Evolutionary conservation across 2,329 filamentous ascomycete species (phyloP), one percentile per base, ranked within the genome.

Genomic region (Apiospora kogelbergensis): DNA sequence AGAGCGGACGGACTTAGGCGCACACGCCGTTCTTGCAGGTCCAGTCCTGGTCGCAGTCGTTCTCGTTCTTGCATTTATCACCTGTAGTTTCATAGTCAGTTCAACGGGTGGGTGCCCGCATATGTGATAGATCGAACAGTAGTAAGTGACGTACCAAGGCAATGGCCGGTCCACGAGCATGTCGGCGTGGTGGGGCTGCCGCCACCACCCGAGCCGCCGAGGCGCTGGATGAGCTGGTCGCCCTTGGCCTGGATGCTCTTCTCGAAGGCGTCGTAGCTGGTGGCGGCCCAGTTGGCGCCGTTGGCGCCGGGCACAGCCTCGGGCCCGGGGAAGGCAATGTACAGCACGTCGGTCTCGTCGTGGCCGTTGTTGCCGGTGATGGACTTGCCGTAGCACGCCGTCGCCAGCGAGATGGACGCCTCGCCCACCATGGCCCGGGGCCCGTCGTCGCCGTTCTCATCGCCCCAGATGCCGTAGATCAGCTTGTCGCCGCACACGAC

Each of bases 391-490:
- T 84, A 90, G 75, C 88, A 90, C 24, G 84, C 80, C 41, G 86
- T 85, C 2, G 86, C 88, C 9, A 90, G 80, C 1, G 86, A 84
- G 71, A 90, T 84, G 33, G 86, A 85, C 0, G 86, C 83, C 72
- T 90, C 88, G 45, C 88, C 88, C 0, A 87, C 83, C 71, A 86
- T 78, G 30, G 85, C 79, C 66, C 81, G 74, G 7, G 75, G 69
- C 2, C 83, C 82, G 65, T 85, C 83, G 64, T 83, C 85, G 57
- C 87, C 88, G 70, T 90, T 90, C 42, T 84, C 85, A 71, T 90
- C 88, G 24, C 87, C 88, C 88, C 87, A 90, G 65, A 90, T 78
- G 13, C 86, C 88, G 73, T 90, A 90, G 71, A 84, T 81, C 72
- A 86, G 74, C 71, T 84, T 77, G 26, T 80, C 76, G n/a, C 80